Conservation (phyloP, 2,329 filamentous ascomycete species). For the Trichoderma brevicompactum region DNA sequence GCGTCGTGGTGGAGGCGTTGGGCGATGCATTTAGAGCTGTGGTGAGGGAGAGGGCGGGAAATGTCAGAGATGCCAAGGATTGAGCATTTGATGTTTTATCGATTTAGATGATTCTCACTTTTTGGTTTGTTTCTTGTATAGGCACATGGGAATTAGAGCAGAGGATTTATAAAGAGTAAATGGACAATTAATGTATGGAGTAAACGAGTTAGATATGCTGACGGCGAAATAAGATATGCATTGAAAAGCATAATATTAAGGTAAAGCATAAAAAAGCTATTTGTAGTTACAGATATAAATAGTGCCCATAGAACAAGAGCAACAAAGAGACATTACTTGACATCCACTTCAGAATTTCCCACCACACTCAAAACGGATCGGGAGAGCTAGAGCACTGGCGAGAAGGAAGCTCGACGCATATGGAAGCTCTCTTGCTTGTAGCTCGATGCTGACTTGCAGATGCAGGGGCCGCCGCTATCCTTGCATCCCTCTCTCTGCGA, state of each 20-base stretch:
- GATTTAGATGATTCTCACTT: background rate
- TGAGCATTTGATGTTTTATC: background rate
- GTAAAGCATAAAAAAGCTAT: background rate
- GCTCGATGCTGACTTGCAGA: background rate
- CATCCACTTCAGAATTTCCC: background rate
- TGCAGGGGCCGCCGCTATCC: background rate
- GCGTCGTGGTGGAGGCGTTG: constrained; percentile 38
- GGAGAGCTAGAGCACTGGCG: constrained; percentile 6
- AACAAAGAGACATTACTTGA: background rate
- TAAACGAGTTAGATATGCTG: background rate
- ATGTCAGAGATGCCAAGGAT: background rate
- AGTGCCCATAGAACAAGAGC: background rate
- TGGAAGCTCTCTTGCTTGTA: background rate
- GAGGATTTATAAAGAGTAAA: background rate
- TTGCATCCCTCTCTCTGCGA: background rate
- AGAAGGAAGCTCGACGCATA: constrained; percentile 19
- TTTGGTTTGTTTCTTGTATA: background rate
- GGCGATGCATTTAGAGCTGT: constrained; percentile 51
- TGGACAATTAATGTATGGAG: background rate
- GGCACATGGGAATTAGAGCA: background rate
- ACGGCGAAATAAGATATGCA: background rate
- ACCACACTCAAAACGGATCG: background rate
- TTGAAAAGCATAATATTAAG: background rate
- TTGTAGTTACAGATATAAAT: background rate
- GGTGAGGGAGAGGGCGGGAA: constrained; percentile 43